Conservation (phyloP, 2,329 filamentous ascomycete species). For the Nothomitra cinnamomea region DNA sequence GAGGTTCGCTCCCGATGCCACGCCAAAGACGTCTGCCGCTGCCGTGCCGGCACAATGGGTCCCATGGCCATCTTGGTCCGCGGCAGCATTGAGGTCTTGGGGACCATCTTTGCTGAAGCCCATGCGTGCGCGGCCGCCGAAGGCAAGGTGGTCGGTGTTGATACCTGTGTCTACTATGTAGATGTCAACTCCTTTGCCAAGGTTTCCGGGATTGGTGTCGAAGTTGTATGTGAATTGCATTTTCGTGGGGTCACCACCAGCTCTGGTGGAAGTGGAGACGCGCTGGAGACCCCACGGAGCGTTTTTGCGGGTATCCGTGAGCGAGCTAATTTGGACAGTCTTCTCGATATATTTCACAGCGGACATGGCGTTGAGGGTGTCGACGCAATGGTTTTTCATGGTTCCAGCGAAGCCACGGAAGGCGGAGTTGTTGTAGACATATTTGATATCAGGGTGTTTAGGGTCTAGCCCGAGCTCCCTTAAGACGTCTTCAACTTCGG, state of each 20-base stretch:
- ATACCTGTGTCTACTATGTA: slow-evolving; percentile 26
- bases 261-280: slow-evolving; percentile 16
- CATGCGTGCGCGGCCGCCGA: slow-evolving; percentile 20
- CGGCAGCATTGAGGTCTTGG: slow-evolving; percentile 9
- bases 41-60: slow-evolving; percentile 24
- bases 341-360: slow-evolving; percentile 25
- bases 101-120: slow-evolving; percentile 19
- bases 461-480: slow-evolving; percentile 19
- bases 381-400: slow-evolving; percentile 24
- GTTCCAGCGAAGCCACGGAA: slow-evolving; percentile 24
- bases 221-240: slow-evolving; percentile 18
- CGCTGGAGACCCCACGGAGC: slow-evolving; percentile 22
- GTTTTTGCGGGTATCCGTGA: slow-evolving; percentile 13
- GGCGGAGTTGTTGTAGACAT: slow-evolving; percentile 24
- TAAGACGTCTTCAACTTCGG: slow-evolving; percentile 21
- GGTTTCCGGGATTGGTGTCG: slow-evolving; percentile 16
- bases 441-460: slow-evolving; percentile 22
- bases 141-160: slow-evolving; percentile 19
- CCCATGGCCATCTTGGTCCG: slow-evolving; percentile 20
- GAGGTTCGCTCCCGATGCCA: slow-evolving; percentile 22
- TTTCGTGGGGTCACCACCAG: slow-evolving; percentile 5
- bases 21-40: slow-evolving; percentile 19
- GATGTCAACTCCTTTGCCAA: slow-evolving; percentile 19
- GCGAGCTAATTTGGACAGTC: slow-evolving; percentile 25
- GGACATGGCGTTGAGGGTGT: slow-evolving; percentile 22